phyloP scores from a whole-genome alignment of 345 rosid genomes.

The Linum usitatissimum region DNA sequence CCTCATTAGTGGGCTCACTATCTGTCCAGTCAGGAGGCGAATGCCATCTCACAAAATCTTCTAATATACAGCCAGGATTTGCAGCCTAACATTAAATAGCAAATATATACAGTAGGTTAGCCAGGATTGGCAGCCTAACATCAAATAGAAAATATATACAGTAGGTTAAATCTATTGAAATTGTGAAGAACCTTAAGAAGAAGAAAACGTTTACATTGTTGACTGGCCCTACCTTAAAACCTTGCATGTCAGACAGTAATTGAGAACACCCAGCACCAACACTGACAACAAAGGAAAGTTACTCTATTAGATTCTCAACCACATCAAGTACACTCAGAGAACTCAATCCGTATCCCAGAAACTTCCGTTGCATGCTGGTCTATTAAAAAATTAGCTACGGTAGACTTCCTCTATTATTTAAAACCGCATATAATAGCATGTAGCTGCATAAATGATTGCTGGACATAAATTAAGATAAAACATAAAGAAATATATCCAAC shows the following conservation, averaged over 20 bases:
- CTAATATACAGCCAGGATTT: constrained; percentile 94
- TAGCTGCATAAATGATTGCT: no score
- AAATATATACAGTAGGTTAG: constrained; percentile 1
- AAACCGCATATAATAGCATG: no score
- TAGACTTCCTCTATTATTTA: no score
- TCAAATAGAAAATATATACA: background rate
- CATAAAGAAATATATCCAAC: no score
- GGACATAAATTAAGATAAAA: background rate
- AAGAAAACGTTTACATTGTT: constrained; percentile 2
- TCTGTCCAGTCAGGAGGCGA: constrained; percentile 99
- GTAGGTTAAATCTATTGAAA: background rate
- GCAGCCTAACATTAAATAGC: constrained; percentile 50
- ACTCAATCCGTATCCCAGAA: no score
- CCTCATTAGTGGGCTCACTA: constrained; percentile 35
- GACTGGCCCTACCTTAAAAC: constrained; percentile 62
- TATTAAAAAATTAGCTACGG: no score
- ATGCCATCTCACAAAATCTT: constrained; percentile 99
- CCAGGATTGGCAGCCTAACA: constrained; percentile 97
- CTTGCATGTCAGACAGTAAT: constrained; percentile 98
- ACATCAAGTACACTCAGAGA: no score
- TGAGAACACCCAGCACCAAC: constrained; percentile 99
- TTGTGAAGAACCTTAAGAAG: background rate
- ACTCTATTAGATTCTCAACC: background rate
- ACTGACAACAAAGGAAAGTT: constrained; percentile 35
- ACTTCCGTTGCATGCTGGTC: no score